Percentiles rank a stretch among this genome's conserved stretches.
phyloP scores from a whole-genome alignment of 768 basidiomycete species.

The Cystobasidium onofrii region DNA sequence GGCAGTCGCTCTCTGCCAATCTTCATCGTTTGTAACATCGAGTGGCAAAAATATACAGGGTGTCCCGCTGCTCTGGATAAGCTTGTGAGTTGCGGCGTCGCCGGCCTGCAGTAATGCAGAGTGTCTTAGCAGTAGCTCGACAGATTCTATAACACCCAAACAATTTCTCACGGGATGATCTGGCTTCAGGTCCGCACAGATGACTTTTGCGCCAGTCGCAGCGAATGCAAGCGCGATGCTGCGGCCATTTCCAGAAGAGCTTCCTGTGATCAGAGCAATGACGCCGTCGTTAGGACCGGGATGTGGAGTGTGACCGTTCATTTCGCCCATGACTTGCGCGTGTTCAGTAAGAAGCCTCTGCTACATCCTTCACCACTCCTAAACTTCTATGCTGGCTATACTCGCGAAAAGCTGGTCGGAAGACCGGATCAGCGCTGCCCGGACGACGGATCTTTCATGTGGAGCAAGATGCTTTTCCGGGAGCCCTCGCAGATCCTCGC shows the following conservation, averaged over 20 bases:
- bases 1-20: not conserved
- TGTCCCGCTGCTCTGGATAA: not conserved
- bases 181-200: not conserved
- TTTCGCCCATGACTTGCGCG: not conserved
- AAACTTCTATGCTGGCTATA: not conserved
- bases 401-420: not conserved
- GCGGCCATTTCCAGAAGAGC: not conserved
- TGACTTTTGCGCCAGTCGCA: not conserved
- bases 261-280: not conserved
- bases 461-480: no score
- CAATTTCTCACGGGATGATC: not conserved
- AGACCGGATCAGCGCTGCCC: not conserved
- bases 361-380: not conserved
- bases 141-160: not conserved
- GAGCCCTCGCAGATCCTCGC: no score
- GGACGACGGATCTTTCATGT: no score
- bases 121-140: not conserved
- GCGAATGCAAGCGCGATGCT: constrained; percentile 4
- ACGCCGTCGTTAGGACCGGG: not conserved
- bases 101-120: not conserved
- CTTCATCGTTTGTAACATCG: constrained; percentile 6
- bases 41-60: not conserved
- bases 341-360: not conserved
- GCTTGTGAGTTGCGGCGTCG: not conserved
- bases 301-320: not conserved